phyloP scores from a whole-genome alignment of 1,139 yeast species.

The Nakaseomyces bracarensis region DNA sequence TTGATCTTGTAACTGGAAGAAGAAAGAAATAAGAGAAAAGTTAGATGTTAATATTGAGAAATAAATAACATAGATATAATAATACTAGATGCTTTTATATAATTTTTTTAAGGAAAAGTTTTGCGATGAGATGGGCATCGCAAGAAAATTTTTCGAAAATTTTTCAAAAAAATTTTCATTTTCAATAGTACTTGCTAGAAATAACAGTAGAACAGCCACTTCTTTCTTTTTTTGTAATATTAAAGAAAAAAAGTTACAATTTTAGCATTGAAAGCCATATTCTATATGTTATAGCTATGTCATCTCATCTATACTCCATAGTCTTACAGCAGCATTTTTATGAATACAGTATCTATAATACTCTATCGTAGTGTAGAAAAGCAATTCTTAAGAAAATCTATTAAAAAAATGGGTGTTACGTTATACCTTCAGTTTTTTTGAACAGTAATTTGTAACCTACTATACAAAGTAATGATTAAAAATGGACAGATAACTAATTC shows the following conservation, averaged over 20 bases:
- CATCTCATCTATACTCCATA: too few species aligned
- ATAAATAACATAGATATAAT: neutral
- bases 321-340: too few species aligned
- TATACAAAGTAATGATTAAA: neutral
- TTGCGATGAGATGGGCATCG: slow-evolving; percentile 6
- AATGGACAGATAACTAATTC: neutral
- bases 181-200: too few species aligned
- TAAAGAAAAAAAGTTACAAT: neutral
- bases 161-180: slow-evolving; percentile 5
- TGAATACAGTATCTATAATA: too few species aligned
- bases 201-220: neutral
- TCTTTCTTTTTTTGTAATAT: neutral
- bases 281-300: too few species aligned
- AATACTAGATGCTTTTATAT: too few species aligned
- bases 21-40: slow-evolving; percentile 6
- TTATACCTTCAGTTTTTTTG: neutral
- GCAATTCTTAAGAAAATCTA: too few species aligned
- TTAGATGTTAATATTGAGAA: slow-evolving; percentile 1
- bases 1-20: neutral
- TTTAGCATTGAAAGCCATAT: too few species aligned
- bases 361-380: too few species aligned
- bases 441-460: neutral
- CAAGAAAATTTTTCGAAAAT: neutral
- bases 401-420: too few species aligned
- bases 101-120: too few species aligned